Evolutionary conservation across 306 rosid species (phyloP), one percentile per base, ranked within the genome.

Genomic region (Trifolium pratense): DNA sequence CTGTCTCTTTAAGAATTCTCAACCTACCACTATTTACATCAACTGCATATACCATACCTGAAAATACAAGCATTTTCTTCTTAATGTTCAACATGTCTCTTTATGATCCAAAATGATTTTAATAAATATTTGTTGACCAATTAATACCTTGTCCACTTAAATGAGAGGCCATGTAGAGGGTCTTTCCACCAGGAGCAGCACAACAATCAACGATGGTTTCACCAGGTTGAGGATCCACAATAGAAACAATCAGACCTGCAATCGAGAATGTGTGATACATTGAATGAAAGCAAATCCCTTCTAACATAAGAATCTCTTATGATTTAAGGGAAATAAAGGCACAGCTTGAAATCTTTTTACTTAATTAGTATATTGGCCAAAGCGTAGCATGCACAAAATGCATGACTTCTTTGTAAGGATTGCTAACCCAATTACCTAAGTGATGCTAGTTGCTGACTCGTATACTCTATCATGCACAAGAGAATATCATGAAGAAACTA

Each of bases 101-200:
- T 36, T 64, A 48, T 53, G 69, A 52, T 53, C 17, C 59, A 48
- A 63, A 11, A 55, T 17, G 39, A 34, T 48, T 39, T 73, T 36
- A 39, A 61, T 5, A 57, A 51, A 40, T 60, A 43, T 61, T 46
- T 14, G 31, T 15, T 8, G 48, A 70, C 66, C 45, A 62, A 37
- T 17, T 18, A 31, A 76, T 89, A 89, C 97, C 97, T 85, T 76
- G 89, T 79, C 97, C 96, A 71, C 58, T 34, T 84, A 92, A 83
- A 67, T 8, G 89, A 65, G 97, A 88, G 55, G 96, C 97, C 88
- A 92, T 92, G 80, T 86, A 85, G 78, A 92, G 86, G 61, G 92
- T 88, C 70, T 92, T 89, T 71, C 97, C 97, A 77, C 97, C 97
- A 42, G 97, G 97, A 84, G 97, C 97, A 75, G 97, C 97, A 85